phyloP scores from a whole-genome alignment of 2,329 filamentous ascomycete genomes.

The Periglandula ipomoeae region DNA sequence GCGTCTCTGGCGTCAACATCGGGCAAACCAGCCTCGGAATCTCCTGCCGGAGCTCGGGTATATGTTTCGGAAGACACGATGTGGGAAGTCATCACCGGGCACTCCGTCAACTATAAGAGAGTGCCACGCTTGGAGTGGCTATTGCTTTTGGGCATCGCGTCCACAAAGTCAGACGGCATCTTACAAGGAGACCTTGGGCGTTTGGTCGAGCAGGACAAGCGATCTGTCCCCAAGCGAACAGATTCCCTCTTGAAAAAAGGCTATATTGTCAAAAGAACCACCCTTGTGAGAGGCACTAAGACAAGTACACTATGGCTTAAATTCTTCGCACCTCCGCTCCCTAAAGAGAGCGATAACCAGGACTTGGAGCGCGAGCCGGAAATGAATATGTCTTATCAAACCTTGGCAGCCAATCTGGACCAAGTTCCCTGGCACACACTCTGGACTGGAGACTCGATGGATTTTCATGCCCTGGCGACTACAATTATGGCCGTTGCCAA shows the following conservation, averaged over 20 bases:
- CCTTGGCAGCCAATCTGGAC: conserved; percentile 35
- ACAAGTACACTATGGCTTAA: conserved; percentile 55
- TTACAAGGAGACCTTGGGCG: conserved; percentile 51
- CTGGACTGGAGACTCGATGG: conserved; percentile 51
- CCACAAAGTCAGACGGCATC: conserved; percentile 44
- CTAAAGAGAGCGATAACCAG: conserved; percentile 21
- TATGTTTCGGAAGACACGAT: conserved; percentile 45
- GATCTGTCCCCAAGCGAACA: conserved; percentile 52
- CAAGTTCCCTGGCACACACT: conserved; percentile 46
- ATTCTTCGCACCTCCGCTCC: conserved; percentile 40
- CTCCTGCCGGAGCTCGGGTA: conserved; percentile 19
- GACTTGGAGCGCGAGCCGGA: conserved; percentile 18
- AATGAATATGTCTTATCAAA: conserved; percentile 29
- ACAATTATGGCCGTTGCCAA: conserved; percentile 48
- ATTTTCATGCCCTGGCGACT: conserved; percentile 47
- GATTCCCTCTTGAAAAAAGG: conserved; percentile 50
- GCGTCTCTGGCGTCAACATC: background rate
- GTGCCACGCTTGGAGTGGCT: conserved; percentile 51
- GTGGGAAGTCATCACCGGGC: conserved; percentile 52
- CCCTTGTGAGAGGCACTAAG: conserved; percentile 48
- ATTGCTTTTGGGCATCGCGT: conserved; percentile 48
- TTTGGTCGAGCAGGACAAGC: conserved; percentile 52
- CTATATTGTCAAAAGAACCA: conserved; percentile 52
- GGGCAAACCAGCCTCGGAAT: background rate
- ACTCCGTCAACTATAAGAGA: conserved; percentile 48